Percentiles rank a stretch among this genome's conserved stretches.
Evolutionary conservation across 1,284 basidiomycete genomes (phyloP).

Genomic region (Microbotryum saponariae): DNA sequence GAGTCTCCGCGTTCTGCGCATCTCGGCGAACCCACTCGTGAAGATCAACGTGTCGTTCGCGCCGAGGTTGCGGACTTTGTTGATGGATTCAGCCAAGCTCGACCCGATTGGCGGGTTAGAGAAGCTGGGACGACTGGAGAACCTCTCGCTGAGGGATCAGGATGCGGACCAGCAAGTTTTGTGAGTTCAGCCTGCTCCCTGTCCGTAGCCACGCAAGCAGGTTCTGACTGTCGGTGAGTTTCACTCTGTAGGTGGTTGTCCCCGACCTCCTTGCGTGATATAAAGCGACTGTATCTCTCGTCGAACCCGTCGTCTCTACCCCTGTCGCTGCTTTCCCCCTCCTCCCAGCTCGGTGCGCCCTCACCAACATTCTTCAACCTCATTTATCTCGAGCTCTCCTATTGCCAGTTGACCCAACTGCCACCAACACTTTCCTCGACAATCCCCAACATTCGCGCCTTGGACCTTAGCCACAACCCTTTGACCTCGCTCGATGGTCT

Average conservation of each 20-base stretch:
- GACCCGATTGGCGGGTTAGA: conserved; percentile 45
- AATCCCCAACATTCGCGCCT: conserved; percentile 77
- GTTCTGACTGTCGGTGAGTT: background rate
- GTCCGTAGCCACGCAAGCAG: background rate
- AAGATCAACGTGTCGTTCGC: conserved; percentile 61
- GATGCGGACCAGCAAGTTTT: conserved; percentile 52
- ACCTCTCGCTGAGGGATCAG: conserved; percentile 85
- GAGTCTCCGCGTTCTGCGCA: conserved; percentile 70
- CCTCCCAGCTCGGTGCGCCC: conserved; percentile 43
- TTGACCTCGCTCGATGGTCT: conserved; percentile 60
- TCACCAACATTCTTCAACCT: conserved; percentile 62
- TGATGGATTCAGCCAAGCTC: conserved; percentile 80
- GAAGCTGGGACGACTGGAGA: conserved; percentile 66
- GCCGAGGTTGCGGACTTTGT: conserved; percentile 69
- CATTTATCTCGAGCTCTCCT: conserved; percentile 85
- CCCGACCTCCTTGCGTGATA: conserved; percentile 70
- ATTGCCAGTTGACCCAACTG: conserved; percentile 70
- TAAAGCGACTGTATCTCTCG: conserved; percentile 87
- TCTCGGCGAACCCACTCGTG: conserved; percentile 72
- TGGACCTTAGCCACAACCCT: conserved; percentile 96
- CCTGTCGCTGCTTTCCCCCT: conserved; percentile 43
- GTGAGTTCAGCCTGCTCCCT: conserved; percentile 48
- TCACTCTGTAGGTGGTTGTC: conserved; percentile 42
- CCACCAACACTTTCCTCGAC: conserved; percentile 59
- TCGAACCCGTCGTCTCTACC: conserved; percentile 51